Percentiles rank a stretch among this genome's conserved stretches.
phyloP scores from a whole-genome alignment of 495 filamentous ascomycete genomes.

The Neurospora sp. region DNA sequence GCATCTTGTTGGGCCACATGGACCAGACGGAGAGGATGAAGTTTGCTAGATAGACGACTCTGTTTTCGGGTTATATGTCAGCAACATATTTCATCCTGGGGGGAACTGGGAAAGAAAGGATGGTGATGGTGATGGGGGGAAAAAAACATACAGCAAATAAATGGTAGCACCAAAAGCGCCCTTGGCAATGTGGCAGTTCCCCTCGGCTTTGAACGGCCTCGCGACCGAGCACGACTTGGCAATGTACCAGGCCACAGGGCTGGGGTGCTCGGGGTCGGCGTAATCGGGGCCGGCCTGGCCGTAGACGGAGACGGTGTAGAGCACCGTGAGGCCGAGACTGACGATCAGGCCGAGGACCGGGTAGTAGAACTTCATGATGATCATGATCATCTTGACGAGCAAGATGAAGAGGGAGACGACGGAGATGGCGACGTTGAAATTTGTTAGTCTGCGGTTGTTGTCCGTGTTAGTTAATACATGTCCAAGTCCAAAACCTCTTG shows the following conservation, averaged over 20 bases:
- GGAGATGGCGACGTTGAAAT: conserved; percentile 74
- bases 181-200: conserved; percentile 70
- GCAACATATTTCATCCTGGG: not conserved
- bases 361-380: conserved; percentile 60
- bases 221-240: conserved; percentile 65
- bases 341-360: conserved; percentile 55
- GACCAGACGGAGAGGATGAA: conserved; percentile 48
- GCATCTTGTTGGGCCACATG: conserved; percentile 45
- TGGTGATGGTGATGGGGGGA: not conserved
- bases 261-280: conserved; percentile 59
- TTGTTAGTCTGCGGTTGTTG: conserved; percentile 49
- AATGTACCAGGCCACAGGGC: conserved; percentile 74
- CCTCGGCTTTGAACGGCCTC: conserved; percentile 38
- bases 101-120: not conserved
- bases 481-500: too few species aligned
- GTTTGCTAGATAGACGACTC: conserved; percentile 47
- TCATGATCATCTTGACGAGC: conserved; percentile 54
- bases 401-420: conserved; percentile 63
- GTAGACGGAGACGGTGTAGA: conserved; percentile 59
- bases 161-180: conserved; percentile 59
- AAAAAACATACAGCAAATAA: conserved; percentile 55
- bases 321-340: conserved; percentile 45
- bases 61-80: conserved; percentile 12
- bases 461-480: not conserved
- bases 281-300: conserved; percentile 73